These are phyloP conservation scores for Mangifera indica DNA, from an alignment of 345 rosid genomes.

Conservation along the genomic window DNA sequence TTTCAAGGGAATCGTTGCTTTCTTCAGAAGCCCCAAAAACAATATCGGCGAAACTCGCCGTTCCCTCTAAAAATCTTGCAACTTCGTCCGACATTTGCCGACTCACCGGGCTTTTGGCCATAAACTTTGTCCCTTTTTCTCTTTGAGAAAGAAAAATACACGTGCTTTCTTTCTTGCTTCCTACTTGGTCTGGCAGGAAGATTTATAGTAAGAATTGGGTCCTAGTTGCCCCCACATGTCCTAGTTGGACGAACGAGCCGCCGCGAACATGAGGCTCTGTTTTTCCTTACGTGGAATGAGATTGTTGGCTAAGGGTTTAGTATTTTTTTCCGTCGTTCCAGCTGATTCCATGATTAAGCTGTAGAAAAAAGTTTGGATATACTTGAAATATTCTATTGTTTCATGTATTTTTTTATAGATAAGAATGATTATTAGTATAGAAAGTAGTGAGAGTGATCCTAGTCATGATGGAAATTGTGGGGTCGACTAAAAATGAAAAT, in stretches of 20 bases:
- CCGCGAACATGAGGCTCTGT: constrained; percentile 39
- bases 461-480: background rate
- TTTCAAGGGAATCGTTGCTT: constrained; percentile 26
- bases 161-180: constrained; percentile 1
- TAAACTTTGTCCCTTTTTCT: background rate
- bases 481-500: background rate
- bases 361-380: constrained; percentile 34
- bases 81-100: constrained; percentile 46
- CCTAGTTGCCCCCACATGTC: constrained; percentile 31
- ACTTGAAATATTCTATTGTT: constrained; percentile 30
- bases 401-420: too few relatives aligned
- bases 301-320: constrained; percentile 15
- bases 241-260: constrained; percentile 50
- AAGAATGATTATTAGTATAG: background rate
- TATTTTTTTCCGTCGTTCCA: background rate
- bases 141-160: background rate
- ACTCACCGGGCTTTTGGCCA: constrained; percentile 24
- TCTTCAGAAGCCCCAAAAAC: constrained; percentile 60
- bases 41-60: constrained; percentile 52
- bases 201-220: constrained; percentile 23
- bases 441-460: background rate
- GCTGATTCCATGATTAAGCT: constrained; percentile 24
- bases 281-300: constrained; percentile 27
- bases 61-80: constrained; percentile 48
- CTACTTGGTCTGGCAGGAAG: background rate